Evolutionary conservation across 1,284 basidiomycete genomes (phyloP).

Genomic region (Papiliotrema fonsecae): DNA sequence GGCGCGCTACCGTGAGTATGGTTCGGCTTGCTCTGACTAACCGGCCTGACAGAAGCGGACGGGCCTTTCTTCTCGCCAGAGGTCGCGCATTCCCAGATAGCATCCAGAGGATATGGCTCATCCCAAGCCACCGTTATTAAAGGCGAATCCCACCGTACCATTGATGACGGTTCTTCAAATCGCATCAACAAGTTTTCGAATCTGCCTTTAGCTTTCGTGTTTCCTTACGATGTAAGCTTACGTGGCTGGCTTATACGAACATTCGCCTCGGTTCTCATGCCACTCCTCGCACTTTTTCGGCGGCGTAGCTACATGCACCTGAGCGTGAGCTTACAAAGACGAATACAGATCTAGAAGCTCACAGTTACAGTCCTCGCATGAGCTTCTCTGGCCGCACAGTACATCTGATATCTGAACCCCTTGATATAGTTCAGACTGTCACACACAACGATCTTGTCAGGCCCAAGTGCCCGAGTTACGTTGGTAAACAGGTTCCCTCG

Average conservation of each 20-base stretch:
- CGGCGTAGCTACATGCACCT: constrained; percentile 64
- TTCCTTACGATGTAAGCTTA: constrained; percentile 47
- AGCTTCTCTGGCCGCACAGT: constrained; percentile 87
- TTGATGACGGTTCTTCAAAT: constrained; percentile 93
- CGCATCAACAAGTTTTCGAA: constrained; percentile 83
- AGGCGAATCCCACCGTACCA: constrained; percentile 96
- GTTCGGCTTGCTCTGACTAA: constrained; percentile 47
- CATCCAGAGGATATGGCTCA: constrained; percentile 60
- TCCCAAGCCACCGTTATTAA: constrained; percentile 78
- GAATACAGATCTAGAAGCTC: constrained; percentile 41
- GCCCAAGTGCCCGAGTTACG: constrained; percentile 67
- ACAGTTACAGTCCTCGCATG: constrained; percentile 83
- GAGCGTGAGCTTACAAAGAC: not conserved
- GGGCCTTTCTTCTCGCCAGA: constrained; percentile 76
- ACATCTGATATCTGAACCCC: constrained; percentile 92
- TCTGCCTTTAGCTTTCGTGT: constrained; percentile 48
- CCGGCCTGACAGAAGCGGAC: constrained; percentile 76
- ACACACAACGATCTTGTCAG: constrained; percentile 75
- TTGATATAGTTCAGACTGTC: constrained; percentile 97
- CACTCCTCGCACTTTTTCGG: constrained; percentile 72
- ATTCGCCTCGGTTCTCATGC: constrained; percentile 55
- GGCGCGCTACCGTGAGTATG: constrained; percentile 52
- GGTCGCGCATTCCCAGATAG: constrained; percentile 77
- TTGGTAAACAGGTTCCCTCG: constrained; percentile 81
- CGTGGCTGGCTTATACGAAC: constrained; percentile 67